A percentile compares a stretch with the other conserved stretches of the same genome.
phyloP scores from a whole-genome alignment of 768 basidiomycete genomes.

The Boletus insuetus region DNA sequence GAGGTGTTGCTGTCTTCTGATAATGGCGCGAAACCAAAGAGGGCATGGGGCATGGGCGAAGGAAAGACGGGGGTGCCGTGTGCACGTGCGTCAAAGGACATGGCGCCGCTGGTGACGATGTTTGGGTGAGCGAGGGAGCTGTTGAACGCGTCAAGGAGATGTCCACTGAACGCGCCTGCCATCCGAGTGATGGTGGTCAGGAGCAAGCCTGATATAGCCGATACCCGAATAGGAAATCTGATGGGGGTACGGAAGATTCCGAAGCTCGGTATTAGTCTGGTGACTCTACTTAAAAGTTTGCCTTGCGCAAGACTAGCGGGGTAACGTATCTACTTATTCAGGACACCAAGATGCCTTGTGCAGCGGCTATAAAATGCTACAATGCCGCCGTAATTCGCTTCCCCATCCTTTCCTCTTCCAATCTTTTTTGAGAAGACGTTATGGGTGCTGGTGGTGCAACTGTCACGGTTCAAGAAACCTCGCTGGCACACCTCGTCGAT shows the following conservation, averaged over 20 bases:
- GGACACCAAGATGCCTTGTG: too few species aligned
- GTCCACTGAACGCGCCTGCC: slow-evolving; percentile 60
- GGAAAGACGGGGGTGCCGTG: slow-evolving; percentile 38
- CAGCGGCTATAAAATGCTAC: too few species aligned
- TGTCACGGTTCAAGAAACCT: slow-evolving; percentile 23
- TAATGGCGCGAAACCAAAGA: slow-evolving; percentile 23
- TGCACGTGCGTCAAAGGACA: slow-evolving; percentile 60
- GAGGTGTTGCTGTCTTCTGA: slow-evolving; percentile 60
- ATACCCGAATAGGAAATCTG: too few species aligned
- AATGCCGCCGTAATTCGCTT: background rate
- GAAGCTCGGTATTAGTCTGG: too few species aligned
- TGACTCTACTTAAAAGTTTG: too few species aligned
- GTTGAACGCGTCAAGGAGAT: slow-evolving; percentile 49
- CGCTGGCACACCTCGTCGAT: slow-evolving; percentile 57
- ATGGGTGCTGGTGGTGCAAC: slow-evolving; percentile 54
- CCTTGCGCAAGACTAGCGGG: too few species aligned
- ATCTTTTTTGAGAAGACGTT: slow-evolving; percentile 4
- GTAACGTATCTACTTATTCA: too few species aligned
- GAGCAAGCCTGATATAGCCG: background rate
- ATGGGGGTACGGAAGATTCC: too few species aligned
- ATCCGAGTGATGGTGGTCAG: slow-evolving; percentile 34
- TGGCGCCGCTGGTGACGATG: slow-evolving; percentile 50
- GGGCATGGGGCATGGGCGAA: background rate
- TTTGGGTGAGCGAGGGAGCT: slow-evolving; percentile 13
- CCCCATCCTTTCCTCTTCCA: slow-evolving; percentile 1